Conservation (phyloP, 768 basidiomycete genomes). For the Tricholoma terreum region DNA sequence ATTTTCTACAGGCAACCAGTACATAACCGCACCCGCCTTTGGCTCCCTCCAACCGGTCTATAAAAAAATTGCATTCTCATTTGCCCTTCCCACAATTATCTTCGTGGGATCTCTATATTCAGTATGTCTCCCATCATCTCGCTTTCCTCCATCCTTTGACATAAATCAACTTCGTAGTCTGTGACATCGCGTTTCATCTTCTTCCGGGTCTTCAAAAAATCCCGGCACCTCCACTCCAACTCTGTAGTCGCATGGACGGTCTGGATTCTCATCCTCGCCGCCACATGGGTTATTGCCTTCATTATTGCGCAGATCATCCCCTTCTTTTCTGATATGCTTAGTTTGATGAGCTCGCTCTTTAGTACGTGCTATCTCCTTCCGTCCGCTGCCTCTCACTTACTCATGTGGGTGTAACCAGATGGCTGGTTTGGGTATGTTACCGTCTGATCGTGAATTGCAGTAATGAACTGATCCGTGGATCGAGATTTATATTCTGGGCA, state of each 20-base stretch:
- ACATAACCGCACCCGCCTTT: conserved; percentile 43
- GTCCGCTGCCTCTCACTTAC: neutral
- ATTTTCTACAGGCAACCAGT: conserved; percentile 26
- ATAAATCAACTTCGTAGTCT: conserved; percentile 22
- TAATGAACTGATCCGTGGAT: neutral
- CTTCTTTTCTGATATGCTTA: conserved; percentile 39
- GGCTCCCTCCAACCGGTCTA: conserved; percentile 34
- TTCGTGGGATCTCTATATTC: conserved; percentile 45
- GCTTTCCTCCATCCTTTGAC: neutral
- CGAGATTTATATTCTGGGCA: conserved; percentile 40
- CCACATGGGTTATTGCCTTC: conserved; percentile 32
- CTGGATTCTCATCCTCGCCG: conserved; percentile 30
- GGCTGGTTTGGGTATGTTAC: conserved; percentile 30
- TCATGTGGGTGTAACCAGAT: conserved; percentile 10
- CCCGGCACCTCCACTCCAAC: conserved; percentile 35
- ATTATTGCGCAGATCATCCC: conserved; percentile 34
- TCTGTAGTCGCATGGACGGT: conserved; percentile 28
- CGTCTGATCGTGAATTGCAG: neutral
- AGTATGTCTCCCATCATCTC: conserved; percentile 17
- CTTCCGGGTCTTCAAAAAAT: conserved; percentile 40
- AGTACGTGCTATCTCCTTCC: conserved; percentile 19
- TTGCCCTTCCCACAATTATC: conserved; percentile 43
- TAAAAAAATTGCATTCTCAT: conserved; percentile 45
- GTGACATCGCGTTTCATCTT: conserved; percentile 44
- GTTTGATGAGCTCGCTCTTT: conserved; percentile 41